phyloP scores from a whole-genome alignment of 371 early-diverging fungal species.

The Capniomyces stellatus region DNA sequence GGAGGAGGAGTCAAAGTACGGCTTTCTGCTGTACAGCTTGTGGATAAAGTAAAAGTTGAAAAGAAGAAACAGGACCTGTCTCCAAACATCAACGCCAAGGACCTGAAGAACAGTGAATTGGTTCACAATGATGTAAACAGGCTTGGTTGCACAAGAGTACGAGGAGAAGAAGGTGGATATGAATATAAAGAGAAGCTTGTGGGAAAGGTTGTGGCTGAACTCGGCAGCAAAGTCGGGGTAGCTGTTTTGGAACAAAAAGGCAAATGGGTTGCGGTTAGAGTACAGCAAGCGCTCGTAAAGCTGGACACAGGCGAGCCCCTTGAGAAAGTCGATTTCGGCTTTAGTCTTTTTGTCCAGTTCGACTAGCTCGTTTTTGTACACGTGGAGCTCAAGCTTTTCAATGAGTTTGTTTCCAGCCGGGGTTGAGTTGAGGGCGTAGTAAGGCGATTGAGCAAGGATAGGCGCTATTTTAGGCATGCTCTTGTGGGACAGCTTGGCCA shows the following conservation, averaged over 20 bases:
- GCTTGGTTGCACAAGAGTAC: conserved; percentile 31
- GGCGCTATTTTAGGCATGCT: not conserved
- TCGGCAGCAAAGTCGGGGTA: conserved; percentile 29
- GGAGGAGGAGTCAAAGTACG: conserved; percentile 25
- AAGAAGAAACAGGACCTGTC: conserved; percentile 26
- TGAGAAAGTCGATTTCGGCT: not conserved
- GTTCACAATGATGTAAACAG: not conserved
- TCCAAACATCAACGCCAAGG: conserved; percentile 22
- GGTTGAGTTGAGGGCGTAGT: not conserved
- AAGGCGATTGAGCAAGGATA: not conserved
- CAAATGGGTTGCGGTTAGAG: conserved; percentile 30
- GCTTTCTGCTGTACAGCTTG: conserved; percentile 17
- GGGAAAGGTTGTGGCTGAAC: conserved; percentile 28
- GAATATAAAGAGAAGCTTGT: conserved; percentile 29
- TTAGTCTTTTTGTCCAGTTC: not conserved
- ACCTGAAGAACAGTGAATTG: conserved; percentile 17
- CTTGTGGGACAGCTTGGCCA: conserved; percentile 8
- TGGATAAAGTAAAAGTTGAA: conserved; percentile 16
- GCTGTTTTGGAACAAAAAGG: conserved; percentile 31
- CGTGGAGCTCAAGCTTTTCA: not conserved
- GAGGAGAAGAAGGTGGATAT: conserved; percentile 27
- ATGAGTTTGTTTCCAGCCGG: not conserved
- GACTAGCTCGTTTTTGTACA: not conserved
- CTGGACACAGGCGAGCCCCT: conserved; percentile 22
- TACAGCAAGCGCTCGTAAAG: conserved; percentile 25